These are phyloP conservation scores for Penicillium sumatraense DNA, from an alignment of 2,329 filamentous ascomycete genomes.

Conservation along the genomic window DNA sequence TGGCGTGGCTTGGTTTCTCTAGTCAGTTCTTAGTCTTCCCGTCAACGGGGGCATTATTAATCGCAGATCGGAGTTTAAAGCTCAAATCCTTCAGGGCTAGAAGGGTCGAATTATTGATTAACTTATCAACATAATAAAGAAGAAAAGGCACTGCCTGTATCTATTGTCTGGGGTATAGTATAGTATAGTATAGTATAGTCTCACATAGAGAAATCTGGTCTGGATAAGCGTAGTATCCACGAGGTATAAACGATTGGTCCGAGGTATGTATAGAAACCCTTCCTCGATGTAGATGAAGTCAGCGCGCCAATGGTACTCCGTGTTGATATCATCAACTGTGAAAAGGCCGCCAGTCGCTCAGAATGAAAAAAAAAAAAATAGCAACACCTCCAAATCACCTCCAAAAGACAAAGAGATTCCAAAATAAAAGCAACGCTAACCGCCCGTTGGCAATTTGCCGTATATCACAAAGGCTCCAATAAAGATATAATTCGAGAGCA, in stretches of 20 bases:
- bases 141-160: neutral
- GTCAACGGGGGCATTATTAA: neutral
- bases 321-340: conserved; percentile 14
- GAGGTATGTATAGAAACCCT: neutral
- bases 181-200: conserved; percentile 5
- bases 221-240: neutral
- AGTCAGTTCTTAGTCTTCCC: neutral
- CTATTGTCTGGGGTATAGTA: conserved; percentile 4
- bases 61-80: neutral
- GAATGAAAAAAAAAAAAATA: conserved; percentile 7
- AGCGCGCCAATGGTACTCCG: conserved; percentile 12
- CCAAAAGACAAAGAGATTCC: neutral
- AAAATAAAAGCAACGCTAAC: conserved; percentile 8
- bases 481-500: neutral
- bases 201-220: neutral
- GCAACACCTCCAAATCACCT: neutral
- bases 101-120: neutral
- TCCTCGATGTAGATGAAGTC: neutral
- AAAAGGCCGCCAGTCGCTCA: conserved; percentile 11
- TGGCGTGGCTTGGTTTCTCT: neutral
- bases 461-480: neutral
- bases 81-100: neutral
- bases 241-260: neutral
- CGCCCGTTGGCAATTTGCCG: neutral
- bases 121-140: too few relatives aligned